Base-by-base conservation (phyloP, 768 basidiomycete species). In the Gloeostereum incarnatum region DNA sequence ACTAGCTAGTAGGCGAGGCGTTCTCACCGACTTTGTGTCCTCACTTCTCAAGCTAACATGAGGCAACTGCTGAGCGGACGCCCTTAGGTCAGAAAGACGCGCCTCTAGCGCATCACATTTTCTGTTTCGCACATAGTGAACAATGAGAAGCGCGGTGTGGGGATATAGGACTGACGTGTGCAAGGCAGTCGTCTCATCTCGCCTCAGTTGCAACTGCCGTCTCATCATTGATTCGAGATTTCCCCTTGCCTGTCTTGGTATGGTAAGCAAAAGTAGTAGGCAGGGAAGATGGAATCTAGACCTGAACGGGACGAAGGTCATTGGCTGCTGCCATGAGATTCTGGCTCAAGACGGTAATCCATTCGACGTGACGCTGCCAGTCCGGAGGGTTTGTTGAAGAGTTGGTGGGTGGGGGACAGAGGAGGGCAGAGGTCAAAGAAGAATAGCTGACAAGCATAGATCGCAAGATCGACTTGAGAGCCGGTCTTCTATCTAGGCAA, bases 301-400 rank as follows among this genome's bases (percentile, higher is more conserved):
- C 88, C 71, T 93, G 90, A 4, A 91, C 83, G 1, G 89, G 90
- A 18, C 91, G 75, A 36, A 93, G 60, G 49, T 91, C 89, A 51
- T 94, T 94, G 25, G 85, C 86, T 13, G 86, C 84, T 10, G 81
- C 85, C 76, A 92, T 87, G 40, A 94, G 69, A 55, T 93, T 94
- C 55, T 88, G 83, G 5, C 77, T 77, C 38, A 90, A 71, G 2
- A 85, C 65, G 8, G 71, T 77, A 37, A 92, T 81, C 83, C 89
- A 89, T 51, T 88, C 83, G 2, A 84, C 66, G 39, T 81, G 75
- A 35, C 73, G 63, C 37, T 76, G 71, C 84, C 86, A 91, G 43
- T 84, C 78, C 19, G 83, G 79, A 14, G 67, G 51, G 30, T 57
- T 37, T 8, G 48, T 58, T 25, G 69, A 52, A 22, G 64, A 43